phyloP scores from a whole-genome alignment of 495 filamentous ascomycete species.

The Aspergillus coremiiformis region DNA sequence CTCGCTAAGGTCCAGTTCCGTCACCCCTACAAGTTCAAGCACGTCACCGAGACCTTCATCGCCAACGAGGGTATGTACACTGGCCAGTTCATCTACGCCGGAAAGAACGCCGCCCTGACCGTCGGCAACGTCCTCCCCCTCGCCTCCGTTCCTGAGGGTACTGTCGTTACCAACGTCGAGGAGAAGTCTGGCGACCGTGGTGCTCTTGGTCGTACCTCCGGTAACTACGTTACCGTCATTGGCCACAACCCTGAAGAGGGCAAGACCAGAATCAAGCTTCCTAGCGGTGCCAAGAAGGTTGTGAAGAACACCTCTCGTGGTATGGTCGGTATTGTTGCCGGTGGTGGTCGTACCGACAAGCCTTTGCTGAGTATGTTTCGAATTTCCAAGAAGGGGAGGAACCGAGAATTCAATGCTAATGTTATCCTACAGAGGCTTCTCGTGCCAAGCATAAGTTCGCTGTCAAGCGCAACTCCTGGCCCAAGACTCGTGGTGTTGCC shows the following conservation, averaged over 20 bases:
- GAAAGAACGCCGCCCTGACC: conserved; percentile 92
- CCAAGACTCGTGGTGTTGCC: conserved; percentile 99
- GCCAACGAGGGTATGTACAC: conserved; percentile 99
- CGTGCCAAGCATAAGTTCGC: conserved; percentile 99
- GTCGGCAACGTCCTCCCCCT: conserved; percentile 97
- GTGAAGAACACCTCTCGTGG: conserved; percentile 83
- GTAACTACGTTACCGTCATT: conserved; percentile 98
- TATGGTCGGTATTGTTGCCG: conserved; percentile 99
- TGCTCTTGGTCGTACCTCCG: conserved; percentile 88
- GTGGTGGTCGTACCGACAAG: conserved; percentile 99
- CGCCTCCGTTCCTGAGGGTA: conserved; percentile 92
- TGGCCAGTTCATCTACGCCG: conserved; percentile 99
- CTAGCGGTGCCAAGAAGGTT: conserved; percentile 98
- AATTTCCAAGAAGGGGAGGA: neutral
- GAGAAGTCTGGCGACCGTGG: conserved; percentile 98
- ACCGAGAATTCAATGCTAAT: conserved; percentile 7
- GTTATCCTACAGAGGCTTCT: conserved; percentile 58
- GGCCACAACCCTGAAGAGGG: conserved; percentile 98
- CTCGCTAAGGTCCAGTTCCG: conserved; percentile 95
- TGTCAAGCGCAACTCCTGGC: conserved; percentile 99
- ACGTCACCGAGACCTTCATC: conserved; percentile 94
- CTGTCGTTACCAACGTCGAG: conserved; percentile 96
- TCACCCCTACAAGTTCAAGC: conserved; percentile 84
- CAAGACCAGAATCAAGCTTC: conserved; percentile 99
- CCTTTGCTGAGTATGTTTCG: conserved; percentile 65